Percentiles rank a stretch among this genome's conserved stretches.
Conservation (phyloP, 306 rosid species). For the Quercus dentata region DNA sequence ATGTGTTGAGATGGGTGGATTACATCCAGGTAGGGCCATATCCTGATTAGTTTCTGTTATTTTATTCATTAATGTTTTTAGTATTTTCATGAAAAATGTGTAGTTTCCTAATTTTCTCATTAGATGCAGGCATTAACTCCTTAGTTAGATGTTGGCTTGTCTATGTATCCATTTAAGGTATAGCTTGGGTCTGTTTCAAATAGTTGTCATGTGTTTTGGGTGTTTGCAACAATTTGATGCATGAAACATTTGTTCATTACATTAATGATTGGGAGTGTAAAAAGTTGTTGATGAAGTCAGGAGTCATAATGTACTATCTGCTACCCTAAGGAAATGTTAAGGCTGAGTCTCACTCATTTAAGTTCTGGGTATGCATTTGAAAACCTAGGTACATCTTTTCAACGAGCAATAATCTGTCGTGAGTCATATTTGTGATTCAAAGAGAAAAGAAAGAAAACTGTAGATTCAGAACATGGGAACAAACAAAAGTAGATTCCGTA, state of each 20-base stretch:
- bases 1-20: slow-evolving; percentile 82
- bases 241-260: neutral
- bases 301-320: neutral
- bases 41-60: neutral
- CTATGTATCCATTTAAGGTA: neutral
- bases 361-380: neutral
- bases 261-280: neutral
- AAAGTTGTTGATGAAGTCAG: neutral
- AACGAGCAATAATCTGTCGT: neutral
- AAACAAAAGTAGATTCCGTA: neutral
- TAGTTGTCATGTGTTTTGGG: neutral
- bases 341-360: neutral
- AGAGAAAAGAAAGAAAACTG: neutral
- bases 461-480: neutral
- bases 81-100: neutral
- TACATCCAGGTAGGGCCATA: slow-evolving; percentile 68
- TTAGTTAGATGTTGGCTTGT: neutral
- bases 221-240: neutral
- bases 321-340: neutral
- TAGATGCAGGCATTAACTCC: neutral
- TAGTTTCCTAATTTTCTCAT: neutral
- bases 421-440: too few relatives aligned
- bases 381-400: neutral
- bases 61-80: neutral
- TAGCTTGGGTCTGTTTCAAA: neutral